Evolutionary conservation across 164 flowering plant species (phyloP).

Genomic region (Nelumbo lutea): DNA sequence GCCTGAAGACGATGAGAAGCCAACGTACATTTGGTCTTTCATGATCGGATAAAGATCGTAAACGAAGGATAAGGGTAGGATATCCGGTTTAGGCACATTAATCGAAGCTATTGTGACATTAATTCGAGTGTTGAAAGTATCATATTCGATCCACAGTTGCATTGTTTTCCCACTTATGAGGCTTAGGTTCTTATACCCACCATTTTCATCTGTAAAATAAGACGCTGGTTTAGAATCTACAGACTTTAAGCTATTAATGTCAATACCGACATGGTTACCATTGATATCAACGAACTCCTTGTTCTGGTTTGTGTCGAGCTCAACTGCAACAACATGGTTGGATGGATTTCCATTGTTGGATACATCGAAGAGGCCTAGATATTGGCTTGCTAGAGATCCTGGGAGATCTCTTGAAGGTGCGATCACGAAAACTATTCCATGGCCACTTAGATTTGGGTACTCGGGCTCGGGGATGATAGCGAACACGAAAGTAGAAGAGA

Average conservation of each 20-base stretch:
- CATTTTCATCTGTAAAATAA: neutral
- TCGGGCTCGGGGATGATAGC: too few relatives aligned
- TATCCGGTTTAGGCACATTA: neutral
- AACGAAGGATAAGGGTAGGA: neutral
- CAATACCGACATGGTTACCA: neutral
- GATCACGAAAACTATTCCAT: neutral
- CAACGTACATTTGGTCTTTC: neutral
- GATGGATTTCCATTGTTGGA: neutral
- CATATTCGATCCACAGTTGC: neutral
- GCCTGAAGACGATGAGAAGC: neutral
- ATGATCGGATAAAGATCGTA: neutral
- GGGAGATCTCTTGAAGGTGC: neutral
- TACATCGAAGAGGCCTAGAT: neutral
- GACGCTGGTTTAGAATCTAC: neutral
- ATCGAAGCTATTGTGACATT: neutral
- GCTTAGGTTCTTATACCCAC: neutral
- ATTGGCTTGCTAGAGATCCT: neutral
- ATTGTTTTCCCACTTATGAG: neutral
- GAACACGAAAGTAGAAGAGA: neutral
- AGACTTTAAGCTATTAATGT: neutral
- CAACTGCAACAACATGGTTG: neutral
- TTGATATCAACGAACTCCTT: neutral
- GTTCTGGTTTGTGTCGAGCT: neutral
- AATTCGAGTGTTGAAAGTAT: neutral
- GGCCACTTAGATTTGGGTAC: neutral